Conservation (phyloP, 139 green algal species). For the Closterium sp. region DNA sequence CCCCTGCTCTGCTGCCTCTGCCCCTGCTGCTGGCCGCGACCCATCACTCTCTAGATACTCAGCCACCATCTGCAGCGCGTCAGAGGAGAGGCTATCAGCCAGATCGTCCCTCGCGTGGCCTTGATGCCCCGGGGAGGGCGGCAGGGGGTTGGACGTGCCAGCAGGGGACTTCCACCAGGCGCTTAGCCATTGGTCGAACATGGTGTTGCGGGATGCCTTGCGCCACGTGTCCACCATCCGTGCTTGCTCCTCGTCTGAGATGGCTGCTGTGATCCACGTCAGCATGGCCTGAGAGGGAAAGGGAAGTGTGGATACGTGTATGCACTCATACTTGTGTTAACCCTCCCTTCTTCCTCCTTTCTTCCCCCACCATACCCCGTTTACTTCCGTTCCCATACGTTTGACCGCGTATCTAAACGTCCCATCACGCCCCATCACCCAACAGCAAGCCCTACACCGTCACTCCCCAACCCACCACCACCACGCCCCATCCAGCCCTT, state of each 20-base stretch:
- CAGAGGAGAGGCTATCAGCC: background rate
- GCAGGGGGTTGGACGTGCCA: background rate
- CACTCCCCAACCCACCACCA: too few relatives aligned
- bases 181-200: conserved; percentile 92
- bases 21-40: background rate
- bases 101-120: background rate
- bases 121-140: background rate
- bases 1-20: background rate
- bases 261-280: conserved; percentile 76
- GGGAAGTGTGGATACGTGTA: background rate
- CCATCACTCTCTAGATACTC: conserved; percentile 17
- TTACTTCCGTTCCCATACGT: too few relatives aligned
- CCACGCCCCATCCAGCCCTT: too few relatives aligned
- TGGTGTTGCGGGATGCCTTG: conserved; percentile 81
- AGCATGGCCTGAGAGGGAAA: conserved; percentile 72
- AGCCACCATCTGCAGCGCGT: conserved; percentile 24
- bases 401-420: too few relatives aligned
- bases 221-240: conserved; percentile 55
- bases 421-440: too few relatives aligned
- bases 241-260: conserved; percentile 51
- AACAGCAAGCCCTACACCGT: too few relatives aligned
- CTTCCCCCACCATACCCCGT: background rate
- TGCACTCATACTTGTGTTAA: background rate
- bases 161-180: conserved; percentile 41
- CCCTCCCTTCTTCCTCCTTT: background rate